A percentile compares a stretch with the other conserved stretches of the same genome.
Evolutionary conservation across 495 filamentous ascomycete genomes (phyloP).

Genomic region (Xylaria bambusicola): DNA sequence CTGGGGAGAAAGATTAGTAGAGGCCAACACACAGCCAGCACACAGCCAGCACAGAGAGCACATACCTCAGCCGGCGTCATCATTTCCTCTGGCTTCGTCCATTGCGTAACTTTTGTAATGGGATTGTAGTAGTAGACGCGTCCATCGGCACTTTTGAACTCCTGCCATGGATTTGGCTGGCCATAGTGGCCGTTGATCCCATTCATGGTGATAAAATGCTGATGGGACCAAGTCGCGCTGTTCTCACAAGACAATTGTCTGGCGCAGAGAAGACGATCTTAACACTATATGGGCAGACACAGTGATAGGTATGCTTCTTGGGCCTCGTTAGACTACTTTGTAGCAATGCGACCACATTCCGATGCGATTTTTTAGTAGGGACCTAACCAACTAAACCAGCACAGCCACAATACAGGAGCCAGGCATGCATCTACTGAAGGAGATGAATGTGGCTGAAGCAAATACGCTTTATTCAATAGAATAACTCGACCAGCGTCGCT

Average conservation of each 20-base stretch:
- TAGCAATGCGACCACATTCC: constrained; percentile 7
- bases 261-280: neutral
- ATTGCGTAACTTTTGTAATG: constrained; percentile 84
- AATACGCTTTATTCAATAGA: no score
- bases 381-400: neutral
- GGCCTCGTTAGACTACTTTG: neutral
- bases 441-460: no score
- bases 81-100: constrained; percentile 87
- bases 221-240: no score
- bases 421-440: neutral
- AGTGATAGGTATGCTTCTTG: neutral
- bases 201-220: constrained; percentile 67
- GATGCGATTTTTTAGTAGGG: constrained; percentile 14
- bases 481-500: no score
- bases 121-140: constrained; percentile 92
- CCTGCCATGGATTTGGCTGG: constrained; percentile 70
- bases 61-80: constrained; percentile 86
- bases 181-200: constrained; percentile 57
- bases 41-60: constrained; percentile 12
- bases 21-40: constrained; percentile 7
- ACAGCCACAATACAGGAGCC: neutral
- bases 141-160: constrained; percentile 80
- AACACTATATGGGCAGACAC: neutral
- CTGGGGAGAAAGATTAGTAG: constrained; percentile 41
- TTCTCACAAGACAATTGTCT: no score